phyloP scores from a whole-genome alignment of 805 yeast genomes.

The Brettanomyces sp. region DNA sequence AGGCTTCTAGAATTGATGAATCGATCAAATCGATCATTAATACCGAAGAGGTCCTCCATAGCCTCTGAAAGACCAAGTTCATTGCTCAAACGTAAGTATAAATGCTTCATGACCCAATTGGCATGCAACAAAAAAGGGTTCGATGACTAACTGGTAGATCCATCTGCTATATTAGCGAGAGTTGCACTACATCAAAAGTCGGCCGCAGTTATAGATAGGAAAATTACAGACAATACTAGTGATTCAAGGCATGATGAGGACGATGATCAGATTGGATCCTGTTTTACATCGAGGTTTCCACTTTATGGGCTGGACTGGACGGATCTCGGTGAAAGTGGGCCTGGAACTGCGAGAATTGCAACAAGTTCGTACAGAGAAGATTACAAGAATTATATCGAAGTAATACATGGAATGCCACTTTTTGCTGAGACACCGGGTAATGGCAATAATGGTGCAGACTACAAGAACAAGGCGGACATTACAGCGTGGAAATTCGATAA shows the following conservation, averaged over 20 bases:
- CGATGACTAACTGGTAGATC: too few relatives aligned
- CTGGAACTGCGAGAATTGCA: conserved; percentile 41
- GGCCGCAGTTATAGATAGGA: too few relatives aligned
- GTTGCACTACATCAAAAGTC: too few relatives aligned
- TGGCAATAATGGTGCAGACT: conserved; percentile 6
- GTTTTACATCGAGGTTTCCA: conserved; percentile 41
- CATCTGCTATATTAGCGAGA: too few relatives aligned
- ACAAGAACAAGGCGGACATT: conserved; percentile 10
- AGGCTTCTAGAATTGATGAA: too few relatives aligned
- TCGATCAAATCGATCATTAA: too few relatives aligned
- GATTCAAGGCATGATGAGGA: too few relatives aligned
- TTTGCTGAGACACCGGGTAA: conserved; percentile 7
- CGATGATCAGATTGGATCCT: conserved; percentile 20
- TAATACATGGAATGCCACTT: conserved; percentile 29
- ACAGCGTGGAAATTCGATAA: conserved; percentile 26
- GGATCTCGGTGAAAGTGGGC: conserved; percentile 16
- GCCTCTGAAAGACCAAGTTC: conserved; percentile 9
- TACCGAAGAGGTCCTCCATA: conserved; percentile 7
- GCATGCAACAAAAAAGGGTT: too few relatives aligned
- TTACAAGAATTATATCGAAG: conserved; percentile 52
- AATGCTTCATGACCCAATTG: too few relatives aligned
- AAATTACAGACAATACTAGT: too few relatives aligned
- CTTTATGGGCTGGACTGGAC: conserved; percentile 48
- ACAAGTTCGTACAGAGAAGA: conserved; percentile 79
- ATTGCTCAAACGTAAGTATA: conserved; percentile 3